Evolutionary conservation across 1,284 basidiomycete genomes (phyloP).

Genomic region (Agroathelia rolfsii): DNA sequence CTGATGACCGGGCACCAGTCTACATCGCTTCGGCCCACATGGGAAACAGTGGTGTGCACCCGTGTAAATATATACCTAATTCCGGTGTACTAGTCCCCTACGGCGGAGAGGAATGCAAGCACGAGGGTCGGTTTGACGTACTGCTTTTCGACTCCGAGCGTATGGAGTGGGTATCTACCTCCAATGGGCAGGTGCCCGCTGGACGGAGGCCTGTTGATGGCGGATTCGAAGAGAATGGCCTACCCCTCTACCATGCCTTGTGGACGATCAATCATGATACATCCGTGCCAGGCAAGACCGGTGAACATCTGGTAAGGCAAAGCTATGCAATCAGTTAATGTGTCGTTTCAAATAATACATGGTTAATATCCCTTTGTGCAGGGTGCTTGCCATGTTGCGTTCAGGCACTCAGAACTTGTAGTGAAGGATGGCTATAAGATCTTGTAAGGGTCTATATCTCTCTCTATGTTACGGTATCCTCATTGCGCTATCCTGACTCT

Average conservation of each 20-base stretch:
- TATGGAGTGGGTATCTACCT: constrained; percentile 64
- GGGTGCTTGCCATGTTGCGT: constrained; percentile 34
- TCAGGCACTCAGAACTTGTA: constrained; percentile 30
- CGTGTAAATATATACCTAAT: no score
- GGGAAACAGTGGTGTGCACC: no score
- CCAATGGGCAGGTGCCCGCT: constrained; percentile 51
- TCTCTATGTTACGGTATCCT: neutral
- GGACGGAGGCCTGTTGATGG: constrained; percentile 43
- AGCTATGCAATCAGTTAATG: constrained; percentile 16
- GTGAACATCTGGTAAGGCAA: constrained; percentile 49
- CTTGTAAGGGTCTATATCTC: constrained; percentile 30
- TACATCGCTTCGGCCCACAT: no score
- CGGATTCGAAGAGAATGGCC: constrained; percentile 34
- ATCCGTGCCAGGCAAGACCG: constrained; percentile 63
- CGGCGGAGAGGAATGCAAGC: constrained; percentile 48
- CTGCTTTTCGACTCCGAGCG: constrained; percentile 51
- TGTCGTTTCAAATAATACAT: constrained; percentile 23
- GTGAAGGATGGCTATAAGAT: constrained; percentile 44
- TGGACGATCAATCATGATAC: constrained; percentile 37
- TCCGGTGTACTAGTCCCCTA: no score
- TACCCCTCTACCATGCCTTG: constrained; percentile 45
- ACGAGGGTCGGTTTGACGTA: constrained; percentile 58
- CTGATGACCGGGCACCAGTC: no score
- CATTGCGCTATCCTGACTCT: constrained; percentile 6
- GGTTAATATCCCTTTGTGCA: constrained; percentile 13